Base-by-base conservation (phyloP, 768 basidiomycete species). In the Zangia roseola region DNA sequence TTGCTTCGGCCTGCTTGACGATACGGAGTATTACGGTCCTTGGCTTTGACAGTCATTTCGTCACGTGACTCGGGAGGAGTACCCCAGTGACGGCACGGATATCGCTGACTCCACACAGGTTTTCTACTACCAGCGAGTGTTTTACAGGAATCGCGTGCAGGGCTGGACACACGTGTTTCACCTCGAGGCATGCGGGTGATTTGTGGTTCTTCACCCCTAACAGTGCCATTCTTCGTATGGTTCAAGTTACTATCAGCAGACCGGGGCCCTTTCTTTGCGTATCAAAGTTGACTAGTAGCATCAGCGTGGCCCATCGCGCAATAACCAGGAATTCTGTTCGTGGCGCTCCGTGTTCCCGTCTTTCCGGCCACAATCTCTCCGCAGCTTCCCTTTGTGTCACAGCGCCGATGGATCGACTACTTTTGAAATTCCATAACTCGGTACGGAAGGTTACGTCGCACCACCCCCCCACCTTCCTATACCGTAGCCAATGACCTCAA, bases 261-360 rank as follows among this genome's bases (percentile, higher is more conserved):
- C 23, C 21, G 35, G 26, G 40, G 21, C 23, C 31, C 34, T 37
- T 34, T 16, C 23, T 40, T 30, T 34, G 40, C 39, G 33, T 44
- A 42, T 16, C 9, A 44, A n/a, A n/a, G n/a, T n/a, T n/a, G n/a
- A n/a, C n/a, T n/a, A n/a, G n/a, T n/a, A n/a, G n/a, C n/a, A n/a
- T n/a, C n/a, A n/a, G n/a, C n/a, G n/a, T n/a, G 24, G 17, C 20
- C 37, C 36, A 42, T 19, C 47, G 23, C 34, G 17, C 26, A 40
- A 24, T 26, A 25, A 10, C 7, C 17, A 36, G 40, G 33, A 38
- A 36, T 35, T 28, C 21, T n/a, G 20, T 39, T 41, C 36, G 38
- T 60, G 64, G 63, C 50, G 42, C 53, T 59, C 63, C 63, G 63
- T 47, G 14, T 49, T 58, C 46, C 62, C 49, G 45, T 47, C 40